phyloP scores from a whole-genome alignment of 2,329 filamentous ascomycete genomes.

The Pseudogymnoascus sp. region DNA sequence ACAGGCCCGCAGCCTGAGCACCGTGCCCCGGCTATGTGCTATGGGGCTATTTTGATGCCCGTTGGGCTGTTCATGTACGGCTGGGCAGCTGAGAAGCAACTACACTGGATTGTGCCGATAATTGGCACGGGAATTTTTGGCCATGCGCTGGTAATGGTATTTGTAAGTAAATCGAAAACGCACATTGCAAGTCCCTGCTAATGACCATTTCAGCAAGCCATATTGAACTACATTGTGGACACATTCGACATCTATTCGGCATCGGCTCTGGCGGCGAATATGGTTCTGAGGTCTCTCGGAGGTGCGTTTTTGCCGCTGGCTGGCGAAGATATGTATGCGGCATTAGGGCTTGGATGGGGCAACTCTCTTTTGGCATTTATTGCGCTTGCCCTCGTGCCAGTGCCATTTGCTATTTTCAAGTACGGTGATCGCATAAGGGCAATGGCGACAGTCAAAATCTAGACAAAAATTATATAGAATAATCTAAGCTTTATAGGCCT shows the following conservation, averaged over 20 bases:
- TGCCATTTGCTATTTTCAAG: slow-evolving; percentile 27
- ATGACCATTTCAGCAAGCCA: slow-evolving; percentile 22
- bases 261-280: slow-evolving; percentile 52
- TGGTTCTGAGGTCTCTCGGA: slow-evolving; percentile 51
- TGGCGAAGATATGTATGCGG: slow-evolving; percentile 38
- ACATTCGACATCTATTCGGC: slow-evolving; percentile 35
- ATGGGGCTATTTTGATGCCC: slow-evolving; percentile 44
- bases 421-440: slow-evolving; percentile 23
- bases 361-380: slow-evolving; percentile 42
- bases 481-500: neutral
- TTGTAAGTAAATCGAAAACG: slow-evolving; percentile 26
- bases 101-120: slow-evolving; percentile 52
- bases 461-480: neutral
- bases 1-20: slow-evolving; percentile 34
- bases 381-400: slow-evolving; percentile 31
- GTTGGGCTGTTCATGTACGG: slow-evolving; percentile 49
- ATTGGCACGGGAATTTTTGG: slow-evolving; percentile 47
- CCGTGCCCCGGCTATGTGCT: slow-evolving; percentile 45
- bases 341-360: slow-evolving; percentile 42
- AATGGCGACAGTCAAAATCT: slow-evolving; percentile 1
- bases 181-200: neutral
- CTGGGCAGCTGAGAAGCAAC: slow-evolving; percentile 43
- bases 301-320: slow-evolving; percentile 57
- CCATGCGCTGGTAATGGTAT: slow-evolving; percentile 41
- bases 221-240: slow-evolving; percentile 42